Evolutionary conservation across 306 rosid species (phyloP).

Genomic region (Biancaea sappan): DNA sequence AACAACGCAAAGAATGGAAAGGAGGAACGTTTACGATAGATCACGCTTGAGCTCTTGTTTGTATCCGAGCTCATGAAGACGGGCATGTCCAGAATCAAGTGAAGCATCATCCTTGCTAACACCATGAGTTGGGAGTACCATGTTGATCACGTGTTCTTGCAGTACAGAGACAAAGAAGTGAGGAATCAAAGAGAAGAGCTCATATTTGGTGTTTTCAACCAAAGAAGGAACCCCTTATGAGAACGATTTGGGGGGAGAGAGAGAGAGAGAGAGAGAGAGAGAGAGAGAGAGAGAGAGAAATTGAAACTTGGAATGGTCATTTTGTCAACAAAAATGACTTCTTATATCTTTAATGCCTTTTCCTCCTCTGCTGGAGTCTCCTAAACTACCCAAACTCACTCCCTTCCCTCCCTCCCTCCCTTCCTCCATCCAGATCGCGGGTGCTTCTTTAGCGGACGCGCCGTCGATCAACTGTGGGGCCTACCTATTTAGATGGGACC

Average conservation of each 20-base stretch:
- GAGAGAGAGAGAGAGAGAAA: neutral
- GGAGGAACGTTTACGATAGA: conserved; percentile 61
- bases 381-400: neutral
- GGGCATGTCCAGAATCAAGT: conserved; percentile 80
- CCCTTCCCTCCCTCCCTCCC: too few relatives aligned
- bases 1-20: neutral
- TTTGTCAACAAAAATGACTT: neutral
- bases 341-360: neutral
- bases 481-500: too few relatives aligned
- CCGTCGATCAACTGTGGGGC: too few relatives aligned
- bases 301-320: neutral
- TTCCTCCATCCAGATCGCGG: neutral
- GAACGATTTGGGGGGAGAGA: neutral
- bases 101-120: conserved; percentile 35
- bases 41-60: conserved; percentile 99
- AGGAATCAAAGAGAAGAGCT: conserved; percentile 1
- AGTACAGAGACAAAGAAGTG: neutral
- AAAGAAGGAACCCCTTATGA: neutral
- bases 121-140: conserved; percentile 39
- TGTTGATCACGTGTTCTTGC: conserved; percentile 26
- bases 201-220: neutral
- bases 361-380: neutral
- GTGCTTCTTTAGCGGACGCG: too few relatives aligned
- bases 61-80: conserved; percentile 93
- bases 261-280: neutral